Evolutionary conservation across 164 flowering plant genomes (phyloP), one percentile per base, ranked within the genome.

Genomic region (Umbellularia californica): DNA sequence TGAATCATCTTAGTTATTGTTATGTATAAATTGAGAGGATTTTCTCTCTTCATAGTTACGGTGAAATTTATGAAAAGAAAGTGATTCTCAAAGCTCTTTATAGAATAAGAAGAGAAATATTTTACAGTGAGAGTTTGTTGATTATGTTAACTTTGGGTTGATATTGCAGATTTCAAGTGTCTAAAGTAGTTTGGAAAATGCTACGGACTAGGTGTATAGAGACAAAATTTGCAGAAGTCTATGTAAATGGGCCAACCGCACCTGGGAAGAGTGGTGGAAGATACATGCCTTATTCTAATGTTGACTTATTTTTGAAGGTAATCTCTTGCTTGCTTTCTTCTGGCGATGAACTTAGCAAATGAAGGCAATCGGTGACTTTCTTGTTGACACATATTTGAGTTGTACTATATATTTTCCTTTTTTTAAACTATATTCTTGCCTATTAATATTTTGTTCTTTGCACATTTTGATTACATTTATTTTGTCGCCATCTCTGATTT

Each of bases 281-380:
- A 75, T 88, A 90, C 73, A 81, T 70, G 85, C 90, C 90, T 72
- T 88, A 88, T 76, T 87, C 88, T 47, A 87, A 90, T 76, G 90
- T 90, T 28, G 94, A 87, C 79, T 82, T 87, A 33, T 90, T 87
- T 85, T 74, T 90, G 76, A 88, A 88, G 92, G 94, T 90, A 82
- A 71, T 75, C n/a, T 70, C 27, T 68, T 41, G 12, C 41, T 51
- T 58, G 22, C 47, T 23, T 22, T 58, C 64, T 50, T 9, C 2
- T 55, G n/a, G 60, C 17, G 5, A 20, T 55, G 60, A 55, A 14
- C 20, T 15, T 20, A 12, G 60, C 17, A 55, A 55, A 55, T 55
- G 60, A 55, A 55, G 60, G 7, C n/a, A 55, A 55, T 55, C 4
- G 2, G n/a, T 55, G 5, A 55, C 60, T 20, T 55, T 55, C n/a